Evolutionary conservation across 2,329 filamentous ascomycete genomes (phyloP).

Genomic region (Colletotrichum spaethianum): DNA sequence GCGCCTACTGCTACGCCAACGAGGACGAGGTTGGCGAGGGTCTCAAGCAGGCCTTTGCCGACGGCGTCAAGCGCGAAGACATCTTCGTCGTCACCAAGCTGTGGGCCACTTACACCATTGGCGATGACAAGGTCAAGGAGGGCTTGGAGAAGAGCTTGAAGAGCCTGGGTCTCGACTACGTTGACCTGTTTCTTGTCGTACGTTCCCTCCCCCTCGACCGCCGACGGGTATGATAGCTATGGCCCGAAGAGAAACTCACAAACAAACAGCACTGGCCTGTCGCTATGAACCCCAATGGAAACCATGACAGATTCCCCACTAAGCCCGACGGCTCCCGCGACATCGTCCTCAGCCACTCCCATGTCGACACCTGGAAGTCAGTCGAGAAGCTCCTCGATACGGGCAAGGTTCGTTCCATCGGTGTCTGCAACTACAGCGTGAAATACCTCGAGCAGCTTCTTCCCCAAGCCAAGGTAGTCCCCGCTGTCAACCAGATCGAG

Average conservation of each 20-base stretch:
- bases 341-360: slow-evolving; percentile 77
- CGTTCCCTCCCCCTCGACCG: slow-evolving; percentile 42
- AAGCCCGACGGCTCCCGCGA: slow-evolving; percentile 81
- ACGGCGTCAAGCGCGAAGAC: slow-evolving; percentile 82
- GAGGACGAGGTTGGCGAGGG: slow-evolving; percentile 87
- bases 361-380: slow-evolving; percentile 83
- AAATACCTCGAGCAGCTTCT: slow-evolving; percentile 70
- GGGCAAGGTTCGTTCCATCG: slow-evolving; percentile 69
- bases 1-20: slow-evolving; percentile 84
- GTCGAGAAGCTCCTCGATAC: slow-evolving; percentile 77
- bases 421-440: slow-evolving; percentile 72
- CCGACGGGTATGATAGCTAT: neutral
- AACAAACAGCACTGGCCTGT: slow-evolving; percentile 80
- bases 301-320: slow-evolving; percentile 82
- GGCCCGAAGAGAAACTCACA: slow-evolving; percentile 18
- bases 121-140: slow-evolving; percentile 69
- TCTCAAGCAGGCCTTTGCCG: slow-evolving; percentile 78
- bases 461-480: slow-evolving; percentile 65
- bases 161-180: slow-evolving; percentile 82
- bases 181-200: slow-evolving; percentile 83
- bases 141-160: slow-evolving; percentile 81
- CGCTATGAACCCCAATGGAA: slow-evolving; percentile 83
- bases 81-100: slow-evolving; percentile 90
- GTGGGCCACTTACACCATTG: slow-evolving; percentile 83
- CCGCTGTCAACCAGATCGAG: slow-evolving; percentile 81